Evolutionary conservation across 169 alveolate genomes (phyloP), one percentile per base, ranked within the genome.

Genomic region (Perkinsus olseni): DNA sequence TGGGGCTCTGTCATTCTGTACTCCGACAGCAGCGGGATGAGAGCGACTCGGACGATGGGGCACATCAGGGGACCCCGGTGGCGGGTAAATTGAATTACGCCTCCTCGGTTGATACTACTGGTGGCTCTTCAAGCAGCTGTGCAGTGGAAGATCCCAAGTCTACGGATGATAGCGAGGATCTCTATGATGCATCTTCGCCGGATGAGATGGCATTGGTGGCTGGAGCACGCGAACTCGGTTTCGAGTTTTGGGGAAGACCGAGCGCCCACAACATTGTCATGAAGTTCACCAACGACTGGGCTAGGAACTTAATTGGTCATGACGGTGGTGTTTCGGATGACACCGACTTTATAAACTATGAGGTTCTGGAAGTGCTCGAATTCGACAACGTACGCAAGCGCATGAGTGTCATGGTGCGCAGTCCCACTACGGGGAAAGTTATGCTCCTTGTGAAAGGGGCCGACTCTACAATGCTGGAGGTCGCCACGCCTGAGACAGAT

Each of bases 381-480:
- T 99, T 98, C 94, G 99, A 98, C 93, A 96, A 97, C 92, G 97
- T 96, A 90, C 95, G 99, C 74, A 98, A 98, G 96, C 96, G 99
- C 93, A 98, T 98, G 99, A 97, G 98, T 40, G 98, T 98, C 20
- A 96, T 99, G 39, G 97, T 98, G 0, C 94, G 96, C 94, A 62
- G 82, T 62, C 82, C 82, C 31, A 62, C 82, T 28, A 93, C 91
- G 93, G 97, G 94, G 93, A 94, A 39, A 96, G 95, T 98, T n/a
- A 93, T 92, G 82, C 93, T 95, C 94, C 95, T 97, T 74, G 91
- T 92, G 90, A 97, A 97, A 92, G 98, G 98, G n/a, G 98, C 98
- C 0, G 98, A 97, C 95, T 82, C 95, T 31, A 93, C 96, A 62
- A 94, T 97, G 91, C 92, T 96, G 74, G 94, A 91, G 97, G 96